Conservation (phyloP, 2,329 filamentous ascomycete species). For the Xylaria sp. region DNA sequence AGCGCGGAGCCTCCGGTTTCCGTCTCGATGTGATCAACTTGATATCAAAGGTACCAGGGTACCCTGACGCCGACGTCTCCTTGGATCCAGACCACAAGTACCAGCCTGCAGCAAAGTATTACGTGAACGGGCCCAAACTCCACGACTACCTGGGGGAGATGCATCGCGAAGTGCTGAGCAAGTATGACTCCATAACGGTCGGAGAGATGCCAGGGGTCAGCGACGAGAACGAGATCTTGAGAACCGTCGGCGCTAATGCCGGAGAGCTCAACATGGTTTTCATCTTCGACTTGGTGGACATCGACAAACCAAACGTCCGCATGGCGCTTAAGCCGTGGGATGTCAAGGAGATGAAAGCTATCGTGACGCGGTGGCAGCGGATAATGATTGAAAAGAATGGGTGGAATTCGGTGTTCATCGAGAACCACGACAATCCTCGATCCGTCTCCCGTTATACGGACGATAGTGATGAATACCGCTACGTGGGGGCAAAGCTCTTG, state of each 20-base stretch:
- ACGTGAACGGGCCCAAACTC: slow-evolving; percentile 75
- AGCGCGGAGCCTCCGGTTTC: slow-evolving; percentile 78
- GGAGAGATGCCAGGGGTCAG: slow-evolving; percentile 75
- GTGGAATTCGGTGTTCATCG: slow-evolving; percentile 73
- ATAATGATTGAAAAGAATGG: slow-evolving; percentile 63
- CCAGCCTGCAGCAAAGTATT: slow-evolving; percentile 67
- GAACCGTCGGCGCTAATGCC: slow-evolving; percentile 68
- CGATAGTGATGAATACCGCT: slow-evolving; percentile 60
- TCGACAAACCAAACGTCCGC: slow-evolving; percentile 62
- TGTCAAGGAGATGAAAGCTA: slow-evolving; percentile 54
- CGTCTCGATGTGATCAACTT: slow-evolving; percentile 81
- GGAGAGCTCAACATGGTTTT: slow-evolving; percentile 77
- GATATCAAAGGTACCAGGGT: slow-evolving; percentile 71
- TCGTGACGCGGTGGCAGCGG: slow-evolving; percentile 55
- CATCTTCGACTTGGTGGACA: slow-evolving; percentile 72
- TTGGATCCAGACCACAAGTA: slow-evolving; percentile 55
- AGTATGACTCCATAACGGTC: slow-evolving; percentile 75
- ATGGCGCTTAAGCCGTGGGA: slow-evolving; percentile 61
- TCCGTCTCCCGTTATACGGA: slow-evolving; percentile 66
- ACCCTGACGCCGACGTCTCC: slow-evolving; percentile 68
- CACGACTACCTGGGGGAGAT: slow-evolving; percentile 76
- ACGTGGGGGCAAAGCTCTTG: slow-evolving; percentile 67
- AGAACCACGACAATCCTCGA: slow-evolving; percentile 73
- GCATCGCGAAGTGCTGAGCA: slow-evolving; percentile 65
- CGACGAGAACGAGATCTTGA: slow-evolving; percentile 65